Percentiles rank a stretch among this genome's conserved stretches.
phyloP scores from a whole-genome alignment of 306 rosid species.

The Vigna angularis region DNA sequence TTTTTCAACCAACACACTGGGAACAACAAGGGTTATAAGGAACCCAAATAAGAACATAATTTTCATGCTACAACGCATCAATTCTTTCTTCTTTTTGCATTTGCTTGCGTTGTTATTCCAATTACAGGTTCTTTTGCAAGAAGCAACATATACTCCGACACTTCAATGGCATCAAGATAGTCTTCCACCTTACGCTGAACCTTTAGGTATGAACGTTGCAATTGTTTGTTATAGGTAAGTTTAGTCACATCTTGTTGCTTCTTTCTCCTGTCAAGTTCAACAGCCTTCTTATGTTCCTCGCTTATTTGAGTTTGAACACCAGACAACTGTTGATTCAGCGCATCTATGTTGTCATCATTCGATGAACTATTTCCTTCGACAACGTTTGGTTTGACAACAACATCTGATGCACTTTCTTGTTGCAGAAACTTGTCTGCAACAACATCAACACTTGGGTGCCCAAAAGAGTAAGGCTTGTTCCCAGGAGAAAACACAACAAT shows the following conservation, averaged over 20 bases:
- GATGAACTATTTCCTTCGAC: neutral
- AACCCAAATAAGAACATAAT: neutral
- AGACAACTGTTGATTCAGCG: neutral
- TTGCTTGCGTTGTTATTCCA: neutral
- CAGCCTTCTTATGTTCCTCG: neutral
- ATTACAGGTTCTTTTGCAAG: neutral
- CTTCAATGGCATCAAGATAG: neutral
- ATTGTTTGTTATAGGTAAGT: neutral
- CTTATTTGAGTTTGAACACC: neutral
- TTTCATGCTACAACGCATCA: neutral
- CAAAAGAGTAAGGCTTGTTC: constrained; percentile 15
- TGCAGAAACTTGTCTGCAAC: neutral
- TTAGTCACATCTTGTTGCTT: neutral
- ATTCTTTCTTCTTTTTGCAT: neutral
- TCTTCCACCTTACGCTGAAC: neutral
- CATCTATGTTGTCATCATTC: neutral
- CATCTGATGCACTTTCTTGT: neutral
- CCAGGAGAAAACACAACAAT: constrained; percentile 9
- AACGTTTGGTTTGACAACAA: neutral
- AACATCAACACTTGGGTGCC: neutral
- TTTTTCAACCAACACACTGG: no score
- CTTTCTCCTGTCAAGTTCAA: neutral
- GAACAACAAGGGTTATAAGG: neutral
- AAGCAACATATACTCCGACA: neutral
- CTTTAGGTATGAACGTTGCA: neutral